phyloP scores from a whole-genome alignment of 345 rosid genomes.

The Orychophragmus violaceus region DNA sequence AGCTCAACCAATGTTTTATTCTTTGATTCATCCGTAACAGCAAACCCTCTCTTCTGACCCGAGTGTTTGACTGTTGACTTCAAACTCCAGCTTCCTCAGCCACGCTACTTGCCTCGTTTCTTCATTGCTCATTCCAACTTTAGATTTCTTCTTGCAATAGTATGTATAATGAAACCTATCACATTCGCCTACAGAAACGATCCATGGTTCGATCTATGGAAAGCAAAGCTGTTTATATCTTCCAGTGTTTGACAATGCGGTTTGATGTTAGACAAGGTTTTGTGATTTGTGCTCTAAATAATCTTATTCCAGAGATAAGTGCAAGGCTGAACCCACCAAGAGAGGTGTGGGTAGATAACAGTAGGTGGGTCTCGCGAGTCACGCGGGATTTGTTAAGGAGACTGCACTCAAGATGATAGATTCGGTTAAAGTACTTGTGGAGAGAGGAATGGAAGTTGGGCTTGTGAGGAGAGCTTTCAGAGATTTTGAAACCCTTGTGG shows the following conservation, averaged over 20 bases:
- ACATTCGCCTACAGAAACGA: too few species aligned
- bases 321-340: background rate
- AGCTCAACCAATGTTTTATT: too few species aligned
- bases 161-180: too few species aligned
- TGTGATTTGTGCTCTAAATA: background rate
- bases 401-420: background rate
- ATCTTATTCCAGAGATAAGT: background rate
- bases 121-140: too few species aligned
- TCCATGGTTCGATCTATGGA: background rate
- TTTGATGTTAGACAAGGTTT: background rate
- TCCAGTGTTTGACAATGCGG: slow-evolving; percentile 2
- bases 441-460: slow-evolving; percentile 8
- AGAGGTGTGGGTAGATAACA: background rate
- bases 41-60: too few species aligned
- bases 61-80: too few species aligned
- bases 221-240: background rate
- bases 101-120: too few species aligned
- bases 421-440: slow-evolving; percentile 13
- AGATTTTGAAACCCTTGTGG: slow-evolving; percentile 1
- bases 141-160: too few species aligned
- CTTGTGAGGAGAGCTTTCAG: slow-evolving; percentile 14
- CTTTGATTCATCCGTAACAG: too few species aligned
- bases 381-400: background rate
- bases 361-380: background rate
- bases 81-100: too few species aligned